A percentile compares a stretch with the other conserved stretches of the same genome.
phyloP scores from a whole-genome alignment of 495 filamentous ascomycete genomes.

The Neohortaea acidophila region DNA sequence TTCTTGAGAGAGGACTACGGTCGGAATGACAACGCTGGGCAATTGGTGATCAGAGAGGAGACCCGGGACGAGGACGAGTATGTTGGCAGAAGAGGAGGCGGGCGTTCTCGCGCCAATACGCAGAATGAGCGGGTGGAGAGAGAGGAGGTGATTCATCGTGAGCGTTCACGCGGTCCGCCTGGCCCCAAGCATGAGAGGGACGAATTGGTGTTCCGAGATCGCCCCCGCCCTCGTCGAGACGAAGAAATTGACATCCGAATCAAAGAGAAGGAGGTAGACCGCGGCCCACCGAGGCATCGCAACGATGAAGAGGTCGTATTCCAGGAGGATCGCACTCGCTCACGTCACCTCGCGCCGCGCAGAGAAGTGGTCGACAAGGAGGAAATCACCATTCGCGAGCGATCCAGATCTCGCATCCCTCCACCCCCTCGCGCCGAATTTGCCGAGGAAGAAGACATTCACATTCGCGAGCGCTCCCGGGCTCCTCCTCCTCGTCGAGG shows the following conservation, averaged over 20 bases:
- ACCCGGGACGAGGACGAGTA: constrained; percentile 16
- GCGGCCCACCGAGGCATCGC: too few species aligned
- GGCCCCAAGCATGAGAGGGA: too few species aligned
- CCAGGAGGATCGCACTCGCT: constrained; percentile 15
- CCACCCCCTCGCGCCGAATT: constrained; percentile 6
- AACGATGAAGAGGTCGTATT: too few species aligned
- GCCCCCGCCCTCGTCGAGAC: too few species aligned
- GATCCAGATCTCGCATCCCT: constrained; percentile 1
- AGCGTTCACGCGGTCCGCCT: too few species aligned
- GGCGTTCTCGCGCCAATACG: too few species aligned
- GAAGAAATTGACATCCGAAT: too few species aligned
- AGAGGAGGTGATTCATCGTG: too few species aligned
- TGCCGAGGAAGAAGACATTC: constrained; percentile 5
- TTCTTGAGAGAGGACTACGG: constrained; percentile 42
- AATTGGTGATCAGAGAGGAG: constrained; percentile 32
- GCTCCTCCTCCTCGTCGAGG: constrained; percentile 2
- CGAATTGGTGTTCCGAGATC: too few species aligned
- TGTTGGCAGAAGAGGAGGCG: constrained; percentile 12
- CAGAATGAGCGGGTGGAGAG: too few species aligned
- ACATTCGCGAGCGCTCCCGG: constrained; percentile 6
- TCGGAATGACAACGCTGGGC: constrained; percentile 27
- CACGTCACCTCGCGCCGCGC: constrained; percentile 16
- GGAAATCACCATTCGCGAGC: constrained; percentile 21
- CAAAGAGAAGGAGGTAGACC: too few species aligned
- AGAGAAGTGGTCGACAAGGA: constrained; percentile 23